Conservation (phyloP, 768 basidiomycete species). For the Cystofilobasidium bisporidii region DNA sequence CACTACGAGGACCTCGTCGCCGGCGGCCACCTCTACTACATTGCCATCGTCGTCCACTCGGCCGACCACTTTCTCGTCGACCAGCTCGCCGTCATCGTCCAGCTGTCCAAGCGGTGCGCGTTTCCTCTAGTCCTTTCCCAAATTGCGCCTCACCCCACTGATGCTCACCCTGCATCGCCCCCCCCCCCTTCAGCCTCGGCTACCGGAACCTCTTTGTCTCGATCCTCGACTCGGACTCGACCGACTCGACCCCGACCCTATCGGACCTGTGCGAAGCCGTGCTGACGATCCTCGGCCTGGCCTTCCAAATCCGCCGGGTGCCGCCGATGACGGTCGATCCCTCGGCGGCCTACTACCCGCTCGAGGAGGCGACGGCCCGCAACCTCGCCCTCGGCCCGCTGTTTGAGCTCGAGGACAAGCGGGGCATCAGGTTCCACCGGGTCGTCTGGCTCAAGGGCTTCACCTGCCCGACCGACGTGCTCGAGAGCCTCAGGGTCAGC, state of each 20-base stretch:
- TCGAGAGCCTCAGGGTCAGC: slow-evolving; percentile 88
- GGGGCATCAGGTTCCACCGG: slow-evolving; percentile 72
- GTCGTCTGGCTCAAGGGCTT: slow-evolving; percentile 99
- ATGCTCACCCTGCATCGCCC: background rate
- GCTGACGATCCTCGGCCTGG: slow-evolving; percentile 80
- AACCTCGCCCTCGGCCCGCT: slow-evolving; percentile 89
- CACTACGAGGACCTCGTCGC: slow-evolving; percentile 80
- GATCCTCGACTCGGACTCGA: slow-evolving; percentile 93
- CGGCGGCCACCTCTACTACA: slow-evolving; percentile 78
- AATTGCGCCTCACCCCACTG: too few species aligned
- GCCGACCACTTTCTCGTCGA: slow-evolving; percentile 99
- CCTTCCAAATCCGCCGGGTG: slow-evolving; percentile 85
- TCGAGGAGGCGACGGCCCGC: slow-evolving; percentile 87
- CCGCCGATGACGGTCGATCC: slow-evolving; percentile 86
- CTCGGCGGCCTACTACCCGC: slow-evolving; percentile 79
- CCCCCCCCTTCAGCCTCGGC: slow-evolving; percentile 60
- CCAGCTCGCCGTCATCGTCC: slow-evolving; percentile 94
- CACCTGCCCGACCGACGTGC: slow-evolving; percentile 94
- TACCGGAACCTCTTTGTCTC: slow-evolving; percentile 87
- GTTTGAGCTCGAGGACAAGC: slow-evolving; percentile 62
- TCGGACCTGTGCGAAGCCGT: slow-evolving; percentile 93
- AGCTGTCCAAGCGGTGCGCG: slow-evolving; percentile 51
- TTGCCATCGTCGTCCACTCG: slow-evolving; percentile 91
- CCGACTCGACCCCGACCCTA: slow-evolving; percentile 87
- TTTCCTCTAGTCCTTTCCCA: background rate